Evolutionary conservation across 2,329 filamentous ascomycete species (phyloP).

Genomic region (Alternaria hordeiaustralica): DNA sequence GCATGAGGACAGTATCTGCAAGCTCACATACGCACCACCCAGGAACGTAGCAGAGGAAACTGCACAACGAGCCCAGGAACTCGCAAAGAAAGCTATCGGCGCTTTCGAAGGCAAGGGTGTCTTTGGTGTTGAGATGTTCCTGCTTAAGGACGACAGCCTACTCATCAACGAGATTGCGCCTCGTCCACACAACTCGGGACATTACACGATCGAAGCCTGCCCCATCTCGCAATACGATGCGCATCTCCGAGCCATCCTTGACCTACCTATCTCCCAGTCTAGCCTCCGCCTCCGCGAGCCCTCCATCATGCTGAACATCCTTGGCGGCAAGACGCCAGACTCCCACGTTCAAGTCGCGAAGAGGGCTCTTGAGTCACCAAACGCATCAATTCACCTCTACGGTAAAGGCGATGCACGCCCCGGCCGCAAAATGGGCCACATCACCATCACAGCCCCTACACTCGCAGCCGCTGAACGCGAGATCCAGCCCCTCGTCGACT

Average conservation of each 20-base stretch:
- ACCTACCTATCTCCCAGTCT: slow-evolving; percentile 61
- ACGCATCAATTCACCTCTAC: slow-evolving; percentile 81
- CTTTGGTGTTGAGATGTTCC: slow-evolving; percentile 96
- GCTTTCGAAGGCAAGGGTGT: slow-evolving; percentile 88
- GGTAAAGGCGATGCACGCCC: slow-evolving; percentile 85
- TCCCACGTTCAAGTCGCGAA: slow-evolving; percentile 68
- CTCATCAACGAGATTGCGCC: slow-evolving; percentile 89
- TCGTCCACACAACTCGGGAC: slow-evolving; percentile 87
- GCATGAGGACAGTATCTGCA: slow-evolving; percentile 95
- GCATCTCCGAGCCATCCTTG: slow-evolving; percentile 83
- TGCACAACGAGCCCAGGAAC: slow-evolving; percentile 70
- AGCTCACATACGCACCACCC: slow-evolving; percentile 86
- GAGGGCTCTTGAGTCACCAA: slow-evolving; percentile 63
- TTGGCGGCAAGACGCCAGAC: slow-evolving; percentile 63
- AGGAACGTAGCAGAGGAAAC: slow-evolving; percentile 69
- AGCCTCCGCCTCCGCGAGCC: slow-evolving; percentile 65
- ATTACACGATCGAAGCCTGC: slow-evolving; percentile 93
- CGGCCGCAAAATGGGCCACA: slow-evolving; percentile 92
- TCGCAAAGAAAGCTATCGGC: slow-evolving; percentile 80
- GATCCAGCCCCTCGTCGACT: slow-evolving; percentile 72
- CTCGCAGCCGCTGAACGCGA: slow-evolving; percentile 72
- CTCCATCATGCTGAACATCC: slow-evolving; percentile 66
- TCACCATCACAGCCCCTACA: slow-evolving; percentile 77
- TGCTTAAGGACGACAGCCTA: slow-evolving; percentile 73
- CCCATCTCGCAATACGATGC: slow-evolving; percentile 90